Conservation (phyloP, 352 stramenopile species). For the Phytopythium kandeliae region DNA sequence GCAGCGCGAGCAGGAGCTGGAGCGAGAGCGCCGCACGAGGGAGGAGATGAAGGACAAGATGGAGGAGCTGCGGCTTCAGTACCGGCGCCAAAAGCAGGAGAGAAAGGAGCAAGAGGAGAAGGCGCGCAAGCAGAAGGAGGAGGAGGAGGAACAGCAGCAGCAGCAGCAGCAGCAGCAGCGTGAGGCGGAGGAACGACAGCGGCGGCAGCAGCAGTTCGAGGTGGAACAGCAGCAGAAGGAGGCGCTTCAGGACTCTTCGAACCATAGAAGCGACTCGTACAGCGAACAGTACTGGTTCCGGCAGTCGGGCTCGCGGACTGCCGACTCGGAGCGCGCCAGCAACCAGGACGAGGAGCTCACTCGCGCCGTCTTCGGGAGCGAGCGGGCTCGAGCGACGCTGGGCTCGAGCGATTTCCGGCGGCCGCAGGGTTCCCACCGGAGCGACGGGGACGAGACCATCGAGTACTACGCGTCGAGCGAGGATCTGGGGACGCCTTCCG, state of each 20-base stretch:
- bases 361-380: conserved; percentile 2
- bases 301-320: background rate
- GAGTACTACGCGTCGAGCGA: conserved; percentile 5
- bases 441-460: conserved; percentile 1
- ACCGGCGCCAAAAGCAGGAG: background rate
- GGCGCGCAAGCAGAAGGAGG: background rate
- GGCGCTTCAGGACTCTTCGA: conserved; percentile 8
- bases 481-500: conserved; percentile 1
- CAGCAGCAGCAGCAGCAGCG: conserved; percentile 8
- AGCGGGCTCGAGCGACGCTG: background rate
- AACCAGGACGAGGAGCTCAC: conserved; percentile 10
- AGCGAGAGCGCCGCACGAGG: conserved; percentile 1
- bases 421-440: background rate
- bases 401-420: background rate
- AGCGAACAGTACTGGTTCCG: conserved; percentile 3
- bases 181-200: conserved; percentile 9
- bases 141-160: conserved; percentile 11
- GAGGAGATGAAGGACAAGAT: conserved; percentile 2
- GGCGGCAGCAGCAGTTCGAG: conserved; percentile 13
- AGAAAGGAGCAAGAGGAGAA: conserved; percentile 5
- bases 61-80: background rate
- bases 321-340: background rate
- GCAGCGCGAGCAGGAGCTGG: conserved; percentile 6
- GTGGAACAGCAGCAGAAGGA: conserved; percentile 7
- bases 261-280: conserved; percentile 1